A percentile compares a stretch with the other conserved stretches of the same genome.
Conservation (phyloP, 1,284 basidiomycete genomes). For the Coniophora puteana region DNA sequence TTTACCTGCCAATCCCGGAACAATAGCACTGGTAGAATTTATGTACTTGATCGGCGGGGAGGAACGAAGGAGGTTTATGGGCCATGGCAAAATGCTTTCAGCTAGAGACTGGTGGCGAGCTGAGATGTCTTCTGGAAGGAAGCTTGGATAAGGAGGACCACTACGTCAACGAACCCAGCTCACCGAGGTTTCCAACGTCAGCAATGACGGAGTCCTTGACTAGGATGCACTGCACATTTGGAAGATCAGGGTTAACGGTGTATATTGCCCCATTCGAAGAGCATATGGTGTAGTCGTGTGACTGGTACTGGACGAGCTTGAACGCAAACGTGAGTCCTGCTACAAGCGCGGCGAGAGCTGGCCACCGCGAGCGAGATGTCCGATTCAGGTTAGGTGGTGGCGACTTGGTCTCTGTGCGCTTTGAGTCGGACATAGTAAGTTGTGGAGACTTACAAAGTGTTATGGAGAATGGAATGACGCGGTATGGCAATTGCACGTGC, state of each 20-base stretch:
- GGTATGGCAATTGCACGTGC: not conserved
- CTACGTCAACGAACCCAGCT: conserved; percentile 8
- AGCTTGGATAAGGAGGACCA: conserved; percentile 5
- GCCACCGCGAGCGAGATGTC: not conserved
- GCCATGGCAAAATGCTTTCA: conserved; percentile 18
- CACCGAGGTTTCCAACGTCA: conserved; percentile 56
- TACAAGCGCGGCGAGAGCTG: conserved; percentile 2
- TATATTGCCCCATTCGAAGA: conserved; percentile 43
- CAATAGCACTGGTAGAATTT: conserved; percentile 45
- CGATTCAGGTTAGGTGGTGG: not conserved
- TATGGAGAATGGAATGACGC: not conserved
- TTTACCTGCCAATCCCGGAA: conserved; percentile 69
- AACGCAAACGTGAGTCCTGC: conserved; percentile 17
- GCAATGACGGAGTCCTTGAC: conserved; percentile 52
- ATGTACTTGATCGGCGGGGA: conserved; percentile 40
- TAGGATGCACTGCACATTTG: conserved; percentile 65
- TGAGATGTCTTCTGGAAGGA: conserved; percentile 16
- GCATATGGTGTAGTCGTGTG: conserved; percentile 41
- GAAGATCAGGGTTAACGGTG: conserved; percentile 44
- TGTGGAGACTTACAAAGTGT: not conserved
- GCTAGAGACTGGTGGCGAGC: conserved; percentile 11
- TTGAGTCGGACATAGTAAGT: not conserved
- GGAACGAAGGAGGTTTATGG: conserved; percentile 12
- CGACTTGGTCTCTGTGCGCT: not conserved
- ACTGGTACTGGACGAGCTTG: conserved; percentile 9